Evolutionary conservation across 139 green algal species (phyloP).

Genomic region (Raphidocelis subcapitata): DNA sequence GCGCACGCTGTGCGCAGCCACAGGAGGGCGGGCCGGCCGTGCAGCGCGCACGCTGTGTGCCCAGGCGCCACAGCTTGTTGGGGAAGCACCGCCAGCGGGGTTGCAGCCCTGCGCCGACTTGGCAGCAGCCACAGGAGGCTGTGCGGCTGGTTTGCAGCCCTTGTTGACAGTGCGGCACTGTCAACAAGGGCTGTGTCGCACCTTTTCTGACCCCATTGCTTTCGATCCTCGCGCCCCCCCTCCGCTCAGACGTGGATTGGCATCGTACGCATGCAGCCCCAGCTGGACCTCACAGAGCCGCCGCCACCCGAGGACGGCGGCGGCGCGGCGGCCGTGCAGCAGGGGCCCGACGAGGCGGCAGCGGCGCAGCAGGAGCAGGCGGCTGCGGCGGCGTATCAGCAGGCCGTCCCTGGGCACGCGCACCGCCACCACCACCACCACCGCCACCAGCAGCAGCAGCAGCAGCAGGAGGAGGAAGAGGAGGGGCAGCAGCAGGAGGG

Average conservation of each 20-base stretch:
- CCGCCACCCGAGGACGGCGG: no score
- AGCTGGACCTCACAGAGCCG: constrained; percentile 15
- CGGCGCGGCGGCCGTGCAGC: not conserved
- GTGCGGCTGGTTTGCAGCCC: no score
- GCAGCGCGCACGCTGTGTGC: not conserved
- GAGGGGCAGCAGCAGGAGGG: no score
- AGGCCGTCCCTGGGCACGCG: not conserved
- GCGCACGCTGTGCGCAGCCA: not conserved
- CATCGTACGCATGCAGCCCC: constrained; percentile 15
- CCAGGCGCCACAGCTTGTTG: not conserved
- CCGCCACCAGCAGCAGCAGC: no score
- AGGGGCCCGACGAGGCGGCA: not conserved
- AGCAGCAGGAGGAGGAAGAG: no score
- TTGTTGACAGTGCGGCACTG: not conserved
- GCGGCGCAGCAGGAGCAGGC: not conserved
- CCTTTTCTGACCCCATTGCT: not conserved
- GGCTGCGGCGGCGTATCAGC: not conserved
- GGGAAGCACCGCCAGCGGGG: no score
- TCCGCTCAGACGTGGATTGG: constrained; percentile 27
- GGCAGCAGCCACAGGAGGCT: no score
- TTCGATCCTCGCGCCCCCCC: no score
- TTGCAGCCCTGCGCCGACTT: no score
- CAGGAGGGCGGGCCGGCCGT: not conserved
- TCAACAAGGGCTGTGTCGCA: not conserved
- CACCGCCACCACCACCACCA: no score